Evolutionary conservation across 2,329 filamentous ascomycete genomes (phyloP).

Genomic region (Drechslera avenae): DNA sequence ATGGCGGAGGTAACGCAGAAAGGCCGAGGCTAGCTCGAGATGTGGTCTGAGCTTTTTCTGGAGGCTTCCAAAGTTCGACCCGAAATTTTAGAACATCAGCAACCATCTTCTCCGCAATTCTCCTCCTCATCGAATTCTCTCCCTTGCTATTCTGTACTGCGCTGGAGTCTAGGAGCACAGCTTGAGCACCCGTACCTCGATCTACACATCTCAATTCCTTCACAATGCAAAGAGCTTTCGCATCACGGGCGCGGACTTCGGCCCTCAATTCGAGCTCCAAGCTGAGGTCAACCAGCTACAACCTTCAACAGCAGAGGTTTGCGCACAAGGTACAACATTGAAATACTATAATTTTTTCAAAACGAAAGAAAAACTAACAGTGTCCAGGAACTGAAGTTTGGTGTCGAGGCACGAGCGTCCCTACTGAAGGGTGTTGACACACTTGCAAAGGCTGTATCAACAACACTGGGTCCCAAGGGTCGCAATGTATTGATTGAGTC

Average conservation of each 20-base stretch:
- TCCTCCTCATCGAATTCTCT: constrained; percentile 30
- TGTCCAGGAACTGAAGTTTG: constrained; percentile 90
- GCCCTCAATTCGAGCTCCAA: constrained; percentile 70
- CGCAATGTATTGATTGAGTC: constrained; percentile 98
- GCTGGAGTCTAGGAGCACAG: constrained; percentile 45
- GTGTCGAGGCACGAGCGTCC: constrained; percentile 87
- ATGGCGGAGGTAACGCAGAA: no score
- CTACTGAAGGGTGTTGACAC: constrained; percentile 95
- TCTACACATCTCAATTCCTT: constrained; percentile 26
- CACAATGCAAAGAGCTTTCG: constrained; percentile 95
- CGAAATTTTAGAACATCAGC: no score
- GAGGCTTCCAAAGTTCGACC: no score
- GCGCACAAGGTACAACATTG: constrained; percentile 82
- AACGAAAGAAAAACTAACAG: constrained; percentile 6
- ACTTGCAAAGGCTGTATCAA: constrained; percentile 92
- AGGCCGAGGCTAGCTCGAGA: no score
- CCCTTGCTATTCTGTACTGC: constrained; percentile 42
- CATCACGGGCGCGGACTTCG: constrained; percentile 78
- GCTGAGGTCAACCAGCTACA: constrained; percentile 61
- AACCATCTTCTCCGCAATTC: constrained; percentile 25
- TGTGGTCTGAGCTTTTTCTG: no score
- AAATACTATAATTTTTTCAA: background rate
- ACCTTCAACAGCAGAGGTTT: constrained; percentile 89
- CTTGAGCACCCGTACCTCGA: constrained; percentile 30
- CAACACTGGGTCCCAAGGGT: constrained; percentile 96